Base-by-base conservation (phyloP, 495 filamentous ascomycete genomes). In the Cercophora newfieldiana region DNA sequence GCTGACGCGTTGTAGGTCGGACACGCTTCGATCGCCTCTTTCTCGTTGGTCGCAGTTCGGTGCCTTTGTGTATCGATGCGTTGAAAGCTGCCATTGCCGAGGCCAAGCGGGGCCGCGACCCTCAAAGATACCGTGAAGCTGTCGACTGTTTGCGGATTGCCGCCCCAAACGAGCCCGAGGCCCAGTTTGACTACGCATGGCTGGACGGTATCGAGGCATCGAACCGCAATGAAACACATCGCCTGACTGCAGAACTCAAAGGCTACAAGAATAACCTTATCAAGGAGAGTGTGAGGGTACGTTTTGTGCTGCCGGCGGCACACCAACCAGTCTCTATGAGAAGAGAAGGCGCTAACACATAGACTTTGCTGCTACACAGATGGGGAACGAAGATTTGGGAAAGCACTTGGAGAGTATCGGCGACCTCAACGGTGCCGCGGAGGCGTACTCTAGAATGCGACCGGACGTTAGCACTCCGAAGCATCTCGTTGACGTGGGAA, bases 231-330 rank as follows among this genome's bases (percentile, higher is more conserved):
- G 88, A 93, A 71, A 88, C 86, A 1, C 85, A 90, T 47, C 86
- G 90, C 54, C 79, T 97, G 64, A 91, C 96, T 67, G 79, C 84
- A 6, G 93, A 98, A 72, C 78, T 99, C 29, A 91, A 91, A 74
- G 91, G 90, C 7, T 98, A 98, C 79, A 99, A 97, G 77, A 96
- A 98, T 71, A 99, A 98, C 68, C 77, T 98, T 37, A 92, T 99
- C 68, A 97, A 97, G 75, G 95, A 99, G 77, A 97, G 94, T 78
- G 97, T 98, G 66, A 80, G 96, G 71, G 93, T 96, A 83, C 62
- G 88, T 68, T 58, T 21, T 30, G 29, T 16, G 28, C 30, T 19
- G 0, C n/a, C 3, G 57, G 6, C 44, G 8, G 18, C 47, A 24
- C 1, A 25, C 12, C n/a, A 2, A 7, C 22, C 47, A 30, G 14